A percentile compares a stretch with the other conserved stretches of the same genome.
phyloP scores from a whole-genome alignment of 352 stramenopile species.

The Blastocystis sp. region DNA sequence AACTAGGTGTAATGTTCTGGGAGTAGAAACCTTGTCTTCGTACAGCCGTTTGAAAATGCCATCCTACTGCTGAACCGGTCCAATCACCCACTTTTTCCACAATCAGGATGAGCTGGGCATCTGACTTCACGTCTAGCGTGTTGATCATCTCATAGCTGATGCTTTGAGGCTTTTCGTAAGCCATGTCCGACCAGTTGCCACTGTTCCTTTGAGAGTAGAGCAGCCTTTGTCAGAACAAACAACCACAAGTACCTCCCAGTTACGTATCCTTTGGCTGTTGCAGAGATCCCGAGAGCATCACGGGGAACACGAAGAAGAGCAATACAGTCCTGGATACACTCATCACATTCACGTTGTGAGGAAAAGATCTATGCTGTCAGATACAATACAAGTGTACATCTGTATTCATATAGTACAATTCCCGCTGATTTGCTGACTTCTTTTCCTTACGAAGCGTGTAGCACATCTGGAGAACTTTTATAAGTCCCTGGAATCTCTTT shows the following conservation, averaged over 20 bases:
- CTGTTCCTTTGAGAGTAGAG: background rate
- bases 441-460: background rate
- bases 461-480: slow-evolving; percentile 29
- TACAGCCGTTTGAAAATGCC: slow-evolving; percentile 38
- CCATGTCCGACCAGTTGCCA: background rate
- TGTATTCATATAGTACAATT: slow-evolving; percentile 43
- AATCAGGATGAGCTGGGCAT: slow-evolving; percentile 21
- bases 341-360: slow-evolving; percentile 15
- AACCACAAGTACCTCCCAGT: background rate
- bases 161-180: background rate
- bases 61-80: background rate
- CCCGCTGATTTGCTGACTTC: slow-evolving; percentile 10
- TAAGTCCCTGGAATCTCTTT: slow-evolving; percentile 3
- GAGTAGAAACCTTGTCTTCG: background rate
- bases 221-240: background rate
- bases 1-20: background rate
- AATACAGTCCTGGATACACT: slow-evolving; percentile 45
- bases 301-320: slow-evolving; percentile 20
- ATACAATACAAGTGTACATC: background rate
- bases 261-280: slow-evolving; percentile 27
- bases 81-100: background rate
- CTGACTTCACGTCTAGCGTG: background rate
- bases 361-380: slow-evolving; percentile 15
- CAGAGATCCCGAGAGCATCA: slow-evolving; percentile 29
- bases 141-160: slow-evolving; percentile 15